Base-by-base conservation (phyloP, 768 basidiomycete genomes). In the Favolaschia claudopus region DNA sequence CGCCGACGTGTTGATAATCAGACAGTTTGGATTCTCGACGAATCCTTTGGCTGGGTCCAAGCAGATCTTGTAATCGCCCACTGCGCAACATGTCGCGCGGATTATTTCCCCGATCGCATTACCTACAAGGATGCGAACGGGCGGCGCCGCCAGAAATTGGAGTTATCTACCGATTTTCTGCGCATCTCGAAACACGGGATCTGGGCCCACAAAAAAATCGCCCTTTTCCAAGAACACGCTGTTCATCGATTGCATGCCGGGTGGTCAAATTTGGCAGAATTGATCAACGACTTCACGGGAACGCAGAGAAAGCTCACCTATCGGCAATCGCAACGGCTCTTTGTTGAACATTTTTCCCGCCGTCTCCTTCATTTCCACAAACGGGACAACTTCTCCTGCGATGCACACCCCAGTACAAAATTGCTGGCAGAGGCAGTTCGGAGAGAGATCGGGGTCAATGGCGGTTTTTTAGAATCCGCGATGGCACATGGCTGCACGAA, bases 181-280 rank as follows among this genome's bases (percentile, higher is more conserved):
- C 48, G 48, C 13, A 5, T 50, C 4, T 50, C 48, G 5, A 50
- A 38, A 36, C 34, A 50, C 25, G 48, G 48, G 5, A 28, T 50
- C 22, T 50, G 48, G 48, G 34, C 14, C 8, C 34, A 50, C 15
- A 7, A 36, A 5, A 28, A n/a, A 17, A 28, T 50, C 12, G 48
- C 48, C 1, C 19, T 38, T 13, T 10, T 10, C 2, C 48, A 50
- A 13, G 48, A 50, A n/a, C 25, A 38, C 8, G 33, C 48, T 2
- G 10, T 50, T 2, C 14, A 50, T 12, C 24, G 48, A 8, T 50
- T 50, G 8, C 48, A 50, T 19, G 20, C 19, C 15, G 48, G 48
- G 4, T 50, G 48, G 48, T 50, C 48, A 1, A 50, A 50, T 28
- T 50, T 50, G n/a, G n/a, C n/a, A n/a, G n/a, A n/a, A n/a, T n/a